phyloP scores from a whole-genome alignment of 768 basidiomycete genomes.

The Boletus rex-veris region DNA sequence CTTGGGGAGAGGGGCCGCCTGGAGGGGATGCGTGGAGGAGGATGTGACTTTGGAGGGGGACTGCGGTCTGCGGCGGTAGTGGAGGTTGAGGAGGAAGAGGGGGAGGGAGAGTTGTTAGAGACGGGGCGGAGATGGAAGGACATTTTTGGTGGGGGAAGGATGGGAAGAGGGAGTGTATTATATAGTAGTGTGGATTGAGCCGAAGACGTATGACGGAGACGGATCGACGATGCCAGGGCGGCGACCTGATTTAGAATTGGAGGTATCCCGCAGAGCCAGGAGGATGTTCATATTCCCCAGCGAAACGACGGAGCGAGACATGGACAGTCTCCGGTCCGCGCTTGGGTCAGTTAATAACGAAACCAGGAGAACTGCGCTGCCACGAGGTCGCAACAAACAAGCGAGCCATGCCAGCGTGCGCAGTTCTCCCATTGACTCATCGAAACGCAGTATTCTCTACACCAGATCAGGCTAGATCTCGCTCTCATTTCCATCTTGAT shows the following conservation, averaged over 20 bases:
- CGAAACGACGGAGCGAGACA: constrained; percentile 16
- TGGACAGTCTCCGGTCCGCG: constrained; percentile 22
- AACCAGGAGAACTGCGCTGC: constrained; percentile 18
- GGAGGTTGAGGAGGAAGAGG: constrained; percentile 53
- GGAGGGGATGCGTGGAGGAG: constrained; percentile 20
- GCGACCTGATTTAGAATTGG: constrained; percentile 9
- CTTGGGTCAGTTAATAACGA: constrained; percentile 14
- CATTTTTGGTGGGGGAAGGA: too few species aligned
- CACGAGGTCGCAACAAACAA: constrained; percentile 23
- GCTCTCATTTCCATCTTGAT: constrained; percentile 25
- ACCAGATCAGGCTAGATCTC: constrained; percentile 22
- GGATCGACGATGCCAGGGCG: constrained; percentile 22
- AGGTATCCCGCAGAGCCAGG: too few species aligned
- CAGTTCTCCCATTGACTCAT: not conserved
- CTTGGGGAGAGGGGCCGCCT: constrained; percentile 63
- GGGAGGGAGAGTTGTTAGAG: constrained; percentile 43
- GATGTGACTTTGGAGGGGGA: constrained; percentile 29
- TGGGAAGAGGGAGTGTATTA: constrained; percentile 15
- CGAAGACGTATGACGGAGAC: constrained; percentile 18
- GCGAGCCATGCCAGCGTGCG: constrained; percentile 20
- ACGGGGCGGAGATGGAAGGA: constrained; percentile 52
- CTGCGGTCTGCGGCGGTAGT: constrained; percentile 45
- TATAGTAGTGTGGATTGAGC: constrained; percentile 17
- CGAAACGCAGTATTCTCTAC: constrained; percentile 11
- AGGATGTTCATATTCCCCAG: constrained; percentile 4